Conservation (phyloP, 2,329 filamentous ascomycete species). For the Beauveria brongniartii region DNA sequence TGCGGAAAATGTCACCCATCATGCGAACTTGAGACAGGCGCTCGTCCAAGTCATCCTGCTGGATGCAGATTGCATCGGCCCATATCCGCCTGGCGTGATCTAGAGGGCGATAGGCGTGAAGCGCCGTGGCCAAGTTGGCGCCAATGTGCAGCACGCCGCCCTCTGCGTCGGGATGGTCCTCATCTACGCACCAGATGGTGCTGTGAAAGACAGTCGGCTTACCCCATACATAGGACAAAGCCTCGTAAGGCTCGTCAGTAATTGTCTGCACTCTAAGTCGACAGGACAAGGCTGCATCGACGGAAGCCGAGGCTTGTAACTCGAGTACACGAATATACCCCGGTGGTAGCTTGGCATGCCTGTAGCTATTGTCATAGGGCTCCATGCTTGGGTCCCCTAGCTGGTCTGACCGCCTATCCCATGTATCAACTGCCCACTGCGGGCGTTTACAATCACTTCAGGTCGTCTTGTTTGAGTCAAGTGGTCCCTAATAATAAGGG, state of each 20-base stretch:
- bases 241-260: constrained; percentile 10
- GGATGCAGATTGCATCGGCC: constrained; percentile 17
- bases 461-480: neutral
- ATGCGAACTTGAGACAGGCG: constrained; percentile 14
- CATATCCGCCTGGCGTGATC: constrained; percentile 10
- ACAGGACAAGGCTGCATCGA: neutral
- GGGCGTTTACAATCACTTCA: neutral
- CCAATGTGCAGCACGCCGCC: constrained; percentile 5
- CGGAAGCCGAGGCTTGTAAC: neutral
- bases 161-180: neutral
- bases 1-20: constrained; percentile 16
- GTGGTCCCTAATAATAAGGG: neutral
- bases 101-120: constrained; percentile 3
- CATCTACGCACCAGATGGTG: constrained; percentile 4
- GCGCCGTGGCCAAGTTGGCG: constrained; percentile 9
- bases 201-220: neutral
- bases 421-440: neutral
- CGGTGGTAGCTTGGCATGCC: neutral
- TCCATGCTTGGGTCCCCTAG: neutral
- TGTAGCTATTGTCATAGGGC: neutral
- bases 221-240: constrained; percentile 12
- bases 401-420: neutral
- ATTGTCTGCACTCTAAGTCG: constrained; percentile 2
- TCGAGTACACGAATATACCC: constrained; percentile 7
- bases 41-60: constrained; percentile 13